Percentiles rank a stretch among this genome's conserved stretches.
These are phyloP conservation scores for Colletotrichum tamarilloi DNA, from an alignment of 2,329 filamentous ascomycete genomes.

Conservation along the genomic window DNA sequence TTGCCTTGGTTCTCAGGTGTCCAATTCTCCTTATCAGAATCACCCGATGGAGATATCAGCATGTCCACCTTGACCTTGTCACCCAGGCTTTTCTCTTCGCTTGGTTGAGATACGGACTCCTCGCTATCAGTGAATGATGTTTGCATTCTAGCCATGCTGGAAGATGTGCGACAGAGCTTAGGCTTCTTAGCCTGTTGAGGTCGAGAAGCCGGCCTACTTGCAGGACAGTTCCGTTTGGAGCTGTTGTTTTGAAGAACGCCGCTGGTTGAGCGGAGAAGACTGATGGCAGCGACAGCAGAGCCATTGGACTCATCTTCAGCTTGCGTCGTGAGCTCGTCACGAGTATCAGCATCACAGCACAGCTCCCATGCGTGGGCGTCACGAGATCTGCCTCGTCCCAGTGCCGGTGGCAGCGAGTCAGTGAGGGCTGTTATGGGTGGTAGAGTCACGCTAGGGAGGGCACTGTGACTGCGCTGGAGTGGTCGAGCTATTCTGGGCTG, in stretches of 20 bases:
- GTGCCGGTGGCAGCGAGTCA: slow-evolving; percentile 62
- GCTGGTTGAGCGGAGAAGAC: slow-evolving; percentile 79
- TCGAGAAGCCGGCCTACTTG: slow-evolving; percentile 36
- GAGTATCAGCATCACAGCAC: slow-evolving; percentile 83
- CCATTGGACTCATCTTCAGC: slow-evolving; percentile 84
- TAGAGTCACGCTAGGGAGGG: slow-evolving; percentile 68
- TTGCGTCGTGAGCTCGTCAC: slow-evolving; percentile 82
- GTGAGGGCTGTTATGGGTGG: slow-evolving; percentile 66
- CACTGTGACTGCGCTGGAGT: slow-evolving; percentile 78
- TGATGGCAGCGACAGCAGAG: slow-evolving; percentile 84
- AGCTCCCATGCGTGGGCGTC: slow-evolving; percentile 93
- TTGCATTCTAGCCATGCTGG: slow-evolving; percentile 72
- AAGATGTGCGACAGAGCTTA: slow-evolving; percentile 69
- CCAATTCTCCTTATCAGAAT: slow-evolving; percentile 98
- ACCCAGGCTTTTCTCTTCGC: slow-evolving; percentile 34
- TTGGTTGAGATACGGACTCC: background rate
- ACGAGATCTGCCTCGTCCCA: slow-evolving; percentile 79
- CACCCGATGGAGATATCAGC: slow-evolving; percentile 54
- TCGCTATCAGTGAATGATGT: slow-evolving; percentile 37
- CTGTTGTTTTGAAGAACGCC: slow-evolving; percentile 64
- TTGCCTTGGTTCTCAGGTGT: slow-evolving; percentile 64
- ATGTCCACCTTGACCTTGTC: slow-evolving; percentile 52
- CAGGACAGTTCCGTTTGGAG: slow-evolving; percentile 72
- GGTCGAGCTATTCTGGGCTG: slow-evolving; percentile 52
- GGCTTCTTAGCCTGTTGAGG: slow-evolving; percentile 66